Base-by-base conservation (phyloP, 1,139 yeast species). In the Sugiyamaella japonica region DNA sequence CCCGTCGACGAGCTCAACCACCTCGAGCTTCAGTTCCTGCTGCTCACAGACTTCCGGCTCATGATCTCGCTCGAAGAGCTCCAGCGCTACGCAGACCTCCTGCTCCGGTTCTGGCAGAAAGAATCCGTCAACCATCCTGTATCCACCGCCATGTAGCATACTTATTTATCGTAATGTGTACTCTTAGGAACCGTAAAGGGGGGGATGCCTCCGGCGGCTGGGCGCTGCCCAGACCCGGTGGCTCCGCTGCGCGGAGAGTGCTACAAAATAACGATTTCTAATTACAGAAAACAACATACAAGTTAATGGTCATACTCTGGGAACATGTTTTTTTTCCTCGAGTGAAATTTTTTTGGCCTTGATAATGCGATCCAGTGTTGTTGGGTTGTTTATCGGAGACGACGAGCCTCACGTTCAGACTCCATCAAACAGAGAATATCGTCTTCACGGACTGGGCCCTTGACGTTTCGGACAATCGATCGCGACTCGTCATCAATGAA, bases 401-500 rank as follows among this genome's bases (percentile, higher is more conserved):
- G 71, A 81, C 95, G 86, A 74, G 98, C 99, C 84, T 93, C 98
- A 86, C 98, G 93, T 84, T 93, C 98, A 71, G 98, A 93, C 84
- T 93, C 98, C 97, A 93, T 93, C 78, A 93, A 85, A 79, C 97
- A 93, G 78, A 93, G 87, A 80, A 93, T 89, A 79, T 93, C 99
- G 81, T 91, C 89, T 82, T 91, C 98, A 83, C 98, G 89, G 77
- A 91, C 98, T 79, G 99, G 97, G 74, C 99, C 99, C 83, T 76
- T 93, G 79, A 93, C 99, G 85, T 93, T 93, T 87, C 99, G 90
- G 83, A 93, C 97, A 75, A 93, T 91, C 75, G 97, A 88, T 86
- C 98, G 90, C 78, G 96, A 82, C 73, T 95, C 82, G 78, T 93
- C 98, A 79, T 91, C 98, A 78, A 93, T 85, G 87, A 93, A 93